A percentile compares a stretch with the other conserved stretches of the same genome.
Conservation (phyloP, 768 basidiomycete genomes). For the Pleurotus pulmonarius region DNA sequence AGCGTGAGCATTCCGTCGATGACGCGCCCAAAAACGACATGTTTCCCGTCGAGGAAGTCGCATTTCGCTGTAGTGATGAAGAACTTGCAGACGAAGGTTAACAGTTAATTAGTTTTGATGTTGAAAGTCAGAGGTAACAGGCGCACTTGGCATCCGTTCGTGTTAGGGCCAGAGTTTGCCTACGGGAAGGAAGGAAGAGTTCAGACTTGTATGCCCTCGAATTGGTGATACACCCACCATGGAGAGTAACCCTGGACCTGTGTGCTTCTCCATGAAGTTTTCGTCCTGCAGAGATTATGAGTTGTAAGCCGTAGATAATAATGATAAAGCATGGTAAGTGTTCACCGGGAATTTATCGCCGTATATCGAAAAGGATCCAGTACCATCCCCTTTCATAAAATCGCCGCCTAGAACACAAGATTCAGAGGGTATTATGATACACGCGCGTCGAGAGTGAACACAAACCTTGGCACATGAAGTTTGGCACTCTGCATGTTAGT, state of each 20-base stretch:
- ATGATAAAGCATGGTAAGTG: constrained; percentile 5
- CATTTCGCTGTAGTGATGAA: constrained; percentile 96
- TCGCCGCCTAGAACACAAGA: constrained; percentile 60
- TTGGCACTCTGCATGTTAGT: constrained; percentile 55
- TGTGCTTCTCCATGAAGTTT: constrained; percentile 91
- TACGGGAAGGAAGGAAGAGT: constrained; percentile 21
- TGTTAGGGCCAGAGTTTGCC: constrained; percentile 95
- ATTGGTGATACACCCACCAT: constrained; percentile 56
- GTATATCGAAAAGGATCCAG: constrained; percentile 95
- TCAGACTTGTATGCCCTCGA: not conserved
- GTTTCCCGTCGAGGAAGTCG: constrained; percentile 93
- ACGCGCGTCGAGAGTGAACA: not conserved
- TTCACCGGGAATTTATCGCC: constrained; percentile 88
- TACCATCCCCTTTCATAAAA: constrained; percentile 92
- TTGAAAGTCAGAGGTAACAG: not conserved
- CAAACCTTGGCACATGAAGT: constrained; percentile 96
- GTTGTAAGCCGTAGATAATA: not conserved
- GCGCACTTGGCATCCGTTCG: constrained; percentile 83
- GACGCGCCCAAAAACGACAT: constrained; percentile 89
- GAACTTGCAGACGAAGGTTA: constrained; percentile 48
- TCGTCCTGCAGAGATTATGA: constrained; percentile 60
- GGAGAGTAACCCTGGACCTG: constrained; percentile 79
- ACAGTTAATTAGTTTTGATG: too few species aligned
- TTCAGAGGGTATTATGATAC: too few species aligned
- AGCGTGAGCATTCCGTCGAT: constrained; percentile 94